Conservation (phyloP, 306 rosid genomes). For the Crotalaria pallida region DNA sequence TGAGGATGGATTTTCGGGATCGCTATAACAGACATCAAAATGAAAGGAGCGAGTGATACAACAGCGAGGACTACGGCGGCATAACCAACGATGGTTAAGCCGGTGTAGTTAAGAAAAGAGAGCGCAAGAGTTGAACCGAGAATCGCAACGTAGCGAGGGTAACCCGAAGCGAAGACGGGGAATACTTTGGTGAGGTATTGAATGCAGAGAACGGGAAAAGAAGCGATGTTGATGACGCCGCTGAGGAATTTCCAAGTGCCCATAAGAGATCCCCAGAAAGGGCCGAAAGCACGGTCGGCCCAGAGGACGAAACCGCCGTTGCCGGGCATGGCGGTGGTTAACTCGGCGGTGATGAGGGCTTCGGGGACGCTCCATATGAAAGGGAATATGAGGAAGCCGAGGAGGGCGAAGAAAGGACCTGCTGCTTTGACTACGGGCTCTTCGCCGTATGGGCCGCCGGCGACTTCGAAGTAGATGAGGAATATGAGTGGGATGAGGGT, state of each 20-base stretch:
- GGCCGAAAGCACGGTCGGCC: slow-evolving; percentile 38
- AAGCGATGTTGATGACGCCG: slow-evolving; percentile 33
- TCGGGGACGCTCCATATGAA: slow-evolving; percentile 39
- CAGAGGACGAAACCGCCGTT: slow-evolving; percentile 34
- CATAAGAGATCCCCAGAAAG: slow-evolving; percentile 29
- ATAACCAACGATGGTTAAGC: slow-evolving; percentile 29
- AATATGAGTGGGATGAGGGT: slow-evolving; percentile 31
- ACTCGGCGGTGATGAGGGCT: slow-evolving; percentile 32
- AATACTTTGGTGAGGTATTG: slow-evolving; percentile 20
- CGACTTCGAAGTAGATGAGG: slow-evolving; percentile 42
- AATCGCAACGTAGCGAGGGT: slow-evolving; percentile 23
- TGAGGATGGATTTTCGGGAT: slow-evolving; percentile 22
- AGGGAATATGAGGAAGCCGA: slow-evolving; percentile 33
- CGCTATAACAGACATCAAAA: slow-evolving; percentile 27
- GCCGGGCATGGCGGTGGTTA: slow-evolving; percentile 28
- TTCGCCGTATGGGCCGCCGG: slow-evolving; percentile 41
- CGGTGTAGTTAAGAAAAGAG: slow-evolving; percentile 26
- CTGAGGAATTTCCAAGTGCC: slow-evolving; percentile 38
- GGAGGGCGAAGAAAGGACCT: slow-evolving; percentile 28
- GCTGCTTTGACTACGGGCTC: slow-evolving; percentile 39
- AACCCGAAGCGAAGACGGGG: slow-evolving; percentile 21
- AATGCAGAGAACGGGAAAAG: slow-evolving; percentile 33
- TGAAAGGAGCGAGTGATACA: slow-evolving; percentile 19
- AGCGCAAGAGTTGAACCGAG: slow-evolving; percentile 5
- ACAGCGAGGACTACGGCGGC: slow-evolving; percentile 2